Evolutionary conservation across 306 rosid species (phyloP), one percentile per base, ranked within the genome.

Genomic region (Prunus armeniaca): DNA sequence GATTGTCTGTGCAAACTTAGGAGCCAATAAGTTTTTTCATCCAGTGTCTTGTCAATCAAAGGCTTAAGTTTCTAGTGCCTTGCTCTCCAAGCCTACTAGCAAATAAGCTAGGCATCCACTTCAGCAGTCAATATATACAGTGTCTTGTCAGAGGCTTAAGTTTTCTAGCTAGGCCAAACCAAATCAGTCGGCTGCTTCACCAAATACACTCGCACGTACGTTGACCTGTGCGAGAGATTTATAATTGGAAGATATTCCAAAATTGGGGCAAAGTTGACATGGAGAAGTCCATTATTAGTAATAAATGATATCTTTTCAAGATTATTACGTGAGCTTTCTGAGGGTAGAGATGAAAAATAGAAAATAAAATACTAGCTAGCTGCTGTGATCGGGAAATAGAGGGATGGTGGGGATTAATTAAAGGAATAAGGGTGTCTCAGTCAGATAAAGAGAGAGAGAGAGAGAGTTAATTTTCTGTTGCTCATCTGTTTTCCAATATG

Each of bases 401-500:
- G 43, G 28, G 25, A 28, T 28, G 50, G 34, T 30, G 50, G 34
- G 12, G 32, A 34, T 71, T 32, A 54, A 30, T 19, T 2, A 12
- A 1, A 13, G 4, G 41, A 8, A 20, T 5, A 17, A 30, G 60
- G 58, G 14, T 52, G 46, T 9, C 64, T n/a, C 46, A 46, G 28
- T 57, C 77, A 18, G 43, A 69, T 72, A 60, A 69, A 32, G 28
- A 28, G 3, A 28, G 30, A 4, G 4, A 30, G 5, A 32, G 38
- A 38, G 12, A 10, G 2, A 56, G 25, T 43, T 76, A 57, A 55
- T 56, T 79, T 69, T 38, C 52, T 34, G 38, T 41, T 43, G 74
- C 72, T 50, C 71, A 65, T 64, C 80, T 76, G 65, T 79, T 78
- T 64, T 75, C 65, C 73, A 75, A 75, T 19, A 72, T 69, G 76